Evolutionary conservation across 352 stramenopile genomes (phyloP), one percentile per base, ranked within the genome.

Genomic region (Paralagenidium karlingii): DNA sequence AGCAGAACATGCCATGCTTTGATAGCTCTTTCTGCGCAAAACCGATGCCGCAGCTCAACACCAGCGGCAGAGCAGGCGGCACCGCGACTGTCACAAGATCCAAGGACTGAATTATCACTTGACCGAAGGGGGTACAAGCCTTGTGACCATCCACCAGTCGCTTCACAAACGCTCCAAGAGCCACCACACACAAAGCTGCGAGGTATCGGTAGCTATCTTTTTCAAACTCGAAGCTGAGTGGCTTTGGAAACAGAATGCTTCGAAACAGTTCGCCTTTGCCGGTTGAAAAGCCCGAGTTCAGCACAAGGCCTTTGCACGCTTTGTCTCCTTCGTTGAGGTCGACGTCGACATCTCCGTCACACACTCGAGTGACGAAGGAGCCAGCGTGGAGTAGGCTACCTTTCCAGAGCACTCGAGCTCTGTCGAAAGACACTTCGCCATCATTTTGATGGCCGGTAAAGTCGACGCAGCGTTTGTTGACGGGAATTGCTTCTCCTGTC

Each of bases 221-320:
- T 36, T 82, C 68, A 36, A 82, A 74, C 47, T 70, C 49, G 31
- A 88, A 81, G 15, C 55, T 55, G 15, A 85, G 54, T 1, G 31
- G 40, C 24, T 58, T 56, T 3, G 74, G 74, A 43, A 74, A 85
- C 18, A 88, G 30, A 34, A 88, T 88, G 19, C 49, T 53, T 3
- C 62, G 70, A 37, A 88, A 79, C 7, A 88, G 58, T 42, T 86
- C 61, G 24, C 74, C 71, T 22, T 80, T 80, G n/a, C 52, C 60
- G 9, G 74, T 85, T 10, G 56, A 73, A 32, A 82, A 82, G 2
- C 74, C 70, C 0, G 70, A 79, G 15, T 51, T 52, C 3, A 79
- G 46, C 15, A 88, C 70, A n/a, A 87, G 63, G 5, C 51, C 70
- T 51, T 45, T 40, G 20, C 44, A 74, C 16, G 54, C 52, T n/a